Evolutionary conservation across 371 early-diverging fungal genomes (phyloP).

Genomic region (Rhizopus arrhizus): DNA sequence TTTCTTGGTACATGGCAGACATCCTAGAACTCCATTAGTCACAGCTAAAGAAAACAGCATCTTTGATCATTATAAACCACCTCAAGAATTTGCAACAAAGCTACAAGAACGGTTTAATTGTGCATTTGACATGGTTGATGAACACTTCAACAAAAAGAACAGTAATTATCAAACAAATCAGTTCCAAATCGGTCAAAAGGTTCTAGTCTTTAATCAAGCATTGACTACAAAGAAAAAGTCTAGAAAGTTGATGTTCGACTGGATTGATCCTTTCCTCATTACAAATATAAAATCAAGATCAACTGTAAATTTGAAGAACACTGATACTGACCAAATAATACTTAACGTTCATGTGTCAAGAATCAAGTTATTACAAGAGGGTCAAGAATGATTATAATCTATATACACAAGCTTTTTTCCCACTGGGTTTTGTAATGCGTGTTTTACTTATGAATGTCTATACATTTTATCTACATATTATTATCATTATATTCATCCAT

Average conservation of each 20-base stretch:
- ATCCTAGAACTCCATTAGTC: conserved; percentile 8
- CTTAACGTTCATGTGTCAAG: conserved; percentile 1
- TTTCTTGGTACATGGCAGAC: conserved; percentile 11
- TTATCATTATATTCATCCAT: too few species aligned
- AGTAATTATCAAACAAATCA: background rate
- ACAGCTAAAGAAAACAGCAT: background rate
- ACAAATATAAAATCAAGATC: background rate
- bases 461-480: too few species aligned
- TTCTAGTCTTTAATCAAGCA: conserved; percentile 3
- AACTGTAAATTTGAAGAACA: background rate
- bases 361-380: background rate
- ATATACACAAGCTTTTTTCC: too few species aligned
- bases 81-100: conserved; percentile 5
- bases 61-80: conserved; percentile 2
- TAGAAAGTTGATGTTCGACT: conserved; percentile 11
- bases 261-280: conserved; percentile 1
- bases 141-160: background rate
- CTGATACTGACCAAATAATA: background rate
- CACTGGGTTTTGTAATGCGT: too few species aligned
- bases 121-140: conserved; percentile 7
- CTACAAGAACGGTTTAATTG: conserved; percentile 4
- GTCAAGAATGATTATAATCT: too few species aligned
- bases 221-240: conserved; percentile 8
- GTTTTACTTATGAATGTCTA: too few species aligned
- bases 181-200: conserved; percentile 4